Percentiles rank a stretch among this genome's conserved stretches.
These are phyloP conservation scores for Sanghuangporus weigelae DNA, from an alignment of 1,284 basidiomycete genomes.

Conservation along the genomic window DNA sequence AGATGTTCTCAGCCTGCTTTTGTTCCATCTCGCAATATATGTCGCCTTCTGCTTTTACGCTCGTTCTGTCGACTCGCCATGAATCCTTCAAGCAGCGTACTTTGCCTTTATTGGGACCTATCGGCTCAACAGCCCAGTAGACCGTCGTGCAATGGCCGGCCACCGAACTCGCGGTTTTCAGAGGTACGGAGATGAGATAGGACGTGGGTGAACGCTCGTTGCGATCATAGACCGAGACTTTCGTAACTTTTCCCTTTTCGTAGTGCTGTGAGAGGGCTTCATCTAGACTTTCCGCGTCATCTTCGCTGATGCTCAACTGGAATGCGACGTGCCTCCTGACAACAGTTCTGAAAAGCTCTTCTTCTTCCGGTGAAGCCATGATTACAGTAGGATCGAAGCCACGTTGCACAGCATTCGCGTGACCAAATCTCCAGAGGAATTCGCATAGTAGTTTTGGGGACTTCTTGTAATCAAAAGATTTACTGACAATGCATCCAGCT, in stretches of 20 bases:
- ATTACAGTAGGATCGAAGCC: not conserved
- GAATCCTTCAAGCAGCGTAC: slow-evolving; percentile 25
- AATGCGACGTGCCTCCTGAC: not conserved
- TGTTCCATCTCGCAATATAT: slow-evolving; percentile 3
- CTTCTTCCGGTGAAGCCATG: not conserved
- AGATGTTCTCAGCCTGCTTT: not conserved
- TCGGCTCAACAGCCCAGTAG: not conserved
- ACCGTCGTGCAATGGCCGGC: not conserved
- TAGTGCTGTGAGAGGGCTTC: not conserved
- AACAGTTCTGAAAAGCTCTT: not conserved
- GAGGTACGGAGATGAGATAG: not conserved
- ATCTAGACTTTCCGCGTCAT: not conserved
- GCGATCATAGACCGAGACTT: not conserved
- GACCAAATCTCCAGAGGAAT: not conserved
- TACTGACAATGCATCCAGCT: not conserved
- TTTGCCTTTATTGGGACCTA: not conserved
- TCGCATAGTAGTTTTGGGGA: not conserved
- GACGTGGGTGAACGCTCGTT: not conserved
- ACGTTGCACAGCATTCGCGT: not conserved
- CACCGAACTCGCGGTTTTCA: not conserved
- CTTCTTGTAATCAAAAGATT: not conserved
- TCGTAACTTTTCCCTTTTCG: not conserved
- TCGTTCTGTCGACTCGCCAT: slow-evolving; percentile 18
- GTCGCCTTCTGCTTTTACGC: slow-evolving; percentile 18
- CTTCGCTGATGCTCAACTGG: not conserved